Evolutionary conservation across 176 grass and related monocot genomes (phyloP), one percentile per base, ranked within the genome.

Genomic region (Saccharum officinarum): DNA sequence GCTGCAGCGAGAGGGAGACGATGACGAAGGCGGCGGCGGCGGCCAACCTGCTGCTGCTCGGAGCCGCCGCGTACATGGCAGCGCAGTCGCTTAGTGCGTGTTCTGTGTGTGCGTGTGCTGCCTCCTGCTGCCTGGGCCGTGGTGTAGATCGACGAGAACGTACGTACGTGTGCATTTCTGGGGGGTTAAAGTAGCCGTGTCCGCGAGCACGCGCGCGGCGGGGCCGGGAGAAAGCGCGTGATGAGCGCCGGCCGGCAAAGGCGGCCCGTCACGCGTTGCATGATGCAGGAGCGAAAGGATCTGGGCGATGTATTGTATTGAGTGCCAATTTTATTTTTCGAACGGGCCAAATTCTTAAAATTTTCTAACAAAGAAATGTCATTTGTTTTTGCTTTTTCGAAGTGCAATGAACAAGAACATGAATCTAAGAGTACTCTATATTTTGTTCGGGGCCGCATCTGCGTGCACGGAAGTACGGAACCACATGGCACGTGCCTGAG

Each of bases 141-240:
- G 26, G 73, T 3, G 13, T 26, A 13, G 3, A 5, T 52, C 14
- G 26, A 1, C 34, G 3, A 23, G 37, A n/a, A 28, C 28, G 28
- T 28, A n/a, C n/a, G n/a, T n/a, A 12, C 2, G 69, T 41, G 68
- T 23, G 47, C 28, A 28, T 28, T 28, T 28, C 59, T 11, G 23
- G 60, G 31, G 8, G 31, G 45, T 1, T 26, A 16, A 81, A 81
- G 31, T 81, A 81, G 10, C 60, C 13, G 52, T 0, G 57, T 11
- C 57, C 57, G n/a, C n/a, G 57, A 61, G n/a, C 57, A 63, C 62
- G 63, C 61, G 57, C 25, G 77, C 10, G 54, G 10, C 40, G 62
- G 45, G 7, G 20, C 47, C 37, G 80, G 79, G 47, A 38, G 22
- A 82, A 82, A 82, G 80, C 34, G 66, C 67, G 80, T 82, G 66